Base-by-base conservation (phyloP, 495 filamentous ascomycete genomes). In the Terfezia boudieri region DNA sequence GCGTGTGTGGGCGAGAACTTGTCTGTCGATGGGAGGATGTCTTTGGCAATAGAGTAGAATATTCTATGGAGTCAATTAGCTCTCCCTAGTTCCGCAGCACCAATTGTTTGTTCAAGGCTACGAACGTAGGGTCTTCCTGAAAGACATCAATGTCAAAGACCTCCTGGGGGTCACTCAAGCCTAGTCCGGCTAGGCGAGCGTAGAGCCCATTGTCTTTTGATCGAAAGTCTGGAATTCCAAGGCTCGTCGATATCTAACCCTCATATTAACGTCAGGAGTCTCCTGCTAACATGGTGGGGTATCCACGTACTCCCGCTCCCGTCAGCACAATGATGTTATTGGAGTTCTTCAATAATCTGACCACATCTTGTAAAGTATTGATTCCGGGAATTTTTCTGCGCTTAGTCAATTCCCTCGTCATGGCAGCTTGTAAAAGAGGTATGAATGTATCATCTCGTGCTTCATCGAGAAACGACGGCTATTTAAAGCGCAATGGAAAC, bases 71-170 rank as follows among this genome's bases (percentile, higher is more conserved):
- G 16, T 26, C 49, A 35, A 36, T n/a, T 4, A 51, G 36, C 22
- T 17, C 12, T 26, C 14, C 12, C 11, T 11, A 12, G 12, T 49
- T 41, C 6, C 7, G 46, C 22, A 32, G 2, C 17, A 48, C n/a
- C 12, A 36, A n/a, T 35, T 1, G 11, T 11, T 37, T 14, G 32
- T 54, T 59, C 54, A 51, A 67, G 26, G 26, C 26, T 2, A 32
- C 26, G 26, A 32, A 32, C 62, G 67, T 80, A 6, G 88, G 90
- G 59, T 98, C 84, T 55, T 89, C 77, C 50, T 76, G 76, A 66
- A 98, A 98, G 43, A 86, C 67, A 22, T 77, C 67, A 55, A 96
- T 89, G 65, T 94, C 86, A 61, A 98, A 96, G 9, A 94, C 88
- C 58, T 95, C 86, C 63, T 95, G 86, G 0, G 89, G 89, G 59